These are phyloP conservation scores for Phaeophleospora eucalypticola DNA, from an alignment of 2,329 filamentous ascomycete species.

Conservation along the genomic window DNA sequence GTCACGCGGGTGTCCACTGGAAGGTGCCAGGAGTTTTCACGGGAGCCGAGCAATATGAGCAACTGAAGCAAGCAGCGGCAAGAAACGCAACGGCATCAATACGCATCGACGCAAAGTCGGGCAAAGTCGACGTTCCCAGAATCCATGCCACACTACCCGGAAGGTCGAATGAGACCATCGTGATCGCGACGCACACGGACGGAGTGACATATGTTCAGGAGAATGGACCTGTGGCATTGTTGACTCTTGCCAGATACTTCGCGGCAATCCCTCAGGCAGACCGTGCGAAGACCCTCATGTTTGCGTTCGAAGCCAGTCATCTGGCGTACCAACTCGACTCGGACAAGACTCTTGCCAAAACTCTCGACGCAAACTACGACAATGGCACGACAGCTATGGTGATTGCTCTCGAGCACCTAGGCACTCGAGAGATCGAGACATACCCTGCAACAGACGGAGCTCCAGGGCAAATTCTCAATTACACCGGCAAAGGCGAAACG, in stretches of 20 bases:
- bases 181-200: constrained; percentile 10
- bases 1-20: constrained; percentile 6
- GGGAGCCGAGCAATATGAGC: constrained; percentile 6
- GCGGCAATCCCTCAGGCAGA: constrained; percentile 2
- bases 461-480: constrained; percentile 2
- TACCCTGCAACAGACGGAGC: constrained; percentile 1
- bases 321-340: constrained; percentile 6
- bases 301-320: constrained; percentile 11
- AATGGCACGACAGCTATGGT: constrained; percentile 6
- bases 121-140: constrained; percentile 6
- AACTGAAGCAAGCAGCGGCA: background rate
- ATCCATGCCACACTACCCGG: constrained; percentile 7
- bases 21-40: constrained; percentile 7
- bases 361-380: constrained; percentile 5
- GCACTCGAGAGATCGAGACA: constrained; percentile 5
- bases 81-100: constrained; percentile 7
- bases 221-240: constrained; percentile 7
- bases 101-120: constrained; percentile 6
- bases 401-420: constrained; percentile 8
- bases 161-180: constrained; percentile 8
- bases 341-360: constrained; percentile 1
- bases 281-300: constrained; percentile 6
- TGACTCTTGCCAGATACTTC: constrained; percentile 6
- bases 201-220: constrained; percentile 10
- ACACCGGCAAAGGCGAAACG: constrained; percentile 4